These are phyloP conservation scores for Leucosporidium scottii DNA, from an alignment of 768 basidiomycete species.

Conservation along the genomic window DNA sequence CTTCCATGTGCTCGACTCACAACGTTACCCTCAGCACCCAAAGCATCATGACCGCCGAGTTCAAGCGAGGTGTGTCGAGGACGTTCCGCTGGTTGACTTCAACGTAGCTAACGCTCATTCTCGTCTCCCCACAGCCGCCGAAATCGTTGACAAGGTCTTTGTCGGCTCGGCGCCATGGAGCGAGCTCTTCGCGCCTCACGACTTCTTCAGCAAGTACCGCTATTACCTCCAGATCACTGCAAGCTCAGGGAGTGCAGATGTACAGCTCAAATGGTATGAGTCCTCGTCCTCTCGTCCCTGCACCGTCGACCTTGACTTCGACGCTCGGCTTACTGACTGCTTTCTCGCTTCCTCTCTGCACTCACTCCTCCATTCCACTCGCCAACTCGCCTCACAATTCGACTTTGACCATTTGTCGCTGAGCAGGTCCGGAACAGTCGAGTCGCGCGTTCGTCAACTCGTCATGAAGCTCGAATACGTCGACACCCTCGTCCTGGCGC, in stretches of 20 bases:
- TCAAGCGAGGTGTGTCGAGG: conserved; percentile 73
- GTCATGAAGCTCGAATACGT: conserved; percentile 98
- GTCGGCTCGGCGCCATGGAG: conserved; percentile 77
- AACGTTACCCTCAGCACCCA: conserved; percentile 94
- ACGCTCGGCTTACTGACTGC: neutral
- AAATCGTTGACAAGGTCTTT: conserved; percentile 79
- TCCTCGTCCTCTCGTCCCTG: neutral
- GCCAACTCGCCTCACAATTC: neutral
- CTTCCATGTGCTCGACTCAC: conserved; percentile 98
- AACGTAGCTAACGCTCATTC: neutral
- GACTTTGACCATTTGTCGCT: neutral
- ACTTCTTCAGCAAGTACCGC: conserved; percentile 94
- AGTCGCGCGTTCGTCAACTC: conserved; percentile 88
- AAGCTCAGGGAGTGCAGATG: conserved; percentile 71
- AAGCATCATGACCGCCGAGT: conserved; percentile 91
- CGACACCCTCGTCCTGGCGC: conserved; percentile 81
- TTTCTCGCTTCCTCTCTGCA: neutral
- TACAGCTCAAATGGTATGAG: conserved; percentile 84
- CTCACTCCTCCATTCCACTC: neutral
- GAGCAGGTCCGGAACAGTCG: conserved; percentile 85
- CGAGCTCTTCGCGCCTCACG: conserved; percentile 88
- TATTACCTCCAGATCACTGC: conserved; percentile 96
- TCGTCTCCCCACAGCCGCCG: conserved; percentile 56
- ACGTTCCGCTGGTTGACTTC: too few relatives aligned
- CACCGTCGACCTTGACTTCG: neutral